phyloP scores from a whole-genome alignment of 352 stramenopile species.

The Globisporangium irregulare region DNA sequence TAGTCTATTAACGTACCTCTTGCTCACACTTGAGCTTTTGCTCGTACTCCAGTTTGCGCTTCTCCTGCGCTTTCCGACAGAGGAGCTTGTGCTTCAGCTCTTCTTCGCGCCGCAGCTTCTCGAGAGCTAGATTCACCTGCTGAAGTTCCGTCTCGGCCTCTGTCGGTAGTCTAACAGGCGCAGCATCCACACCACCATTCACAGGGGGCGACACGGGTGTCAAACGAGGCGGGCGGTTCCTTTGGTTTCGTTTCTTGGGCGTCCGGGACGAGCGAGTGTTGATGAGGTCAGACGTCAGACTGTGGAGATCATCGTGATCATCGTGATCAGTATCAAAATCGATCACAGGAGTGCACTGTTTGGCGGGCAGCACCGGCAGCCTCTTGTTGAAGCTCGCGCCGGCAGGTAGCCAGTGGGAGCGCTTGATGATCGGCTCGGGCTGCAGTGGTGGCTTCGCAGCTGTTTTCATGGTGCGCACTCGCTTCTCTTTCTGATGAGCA shows the following conservation, averaged over 20 bases:
- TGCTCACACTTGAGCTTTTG: conserved; percentile 29
- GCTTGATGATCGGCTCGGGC: conserved; percentile 30
- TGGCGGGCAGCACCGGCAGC: conserved; percentile 34
- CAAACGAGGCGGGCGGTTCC: conserved; percentile 38
- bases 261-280: conserved; percentile 23
- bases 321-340: conserved; percentile 5
- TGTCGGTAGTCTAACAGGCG: background rate
- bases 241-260: conserved; percentile 46
- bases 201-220: conserved; percentile 26
- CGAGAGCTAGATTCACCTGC: conserved; percentile 11
- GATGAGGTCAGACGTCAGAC: conserved; percentile 10
- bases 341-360: conserved; percentile 1
- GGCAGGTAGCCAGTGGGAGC: conserved; percentile 70
- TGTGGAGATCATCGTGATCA: conserved; percentile 7
- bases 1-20: conserved; percentile 23
- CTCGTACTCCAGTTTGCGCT: conserved; percentile 37
- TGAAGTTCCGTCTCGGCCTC: conserved; percentile 13
- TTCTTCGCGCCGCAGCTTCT: conserved; percentile 34
- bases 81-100: conserved; percentile 50
- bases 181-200: background rate
- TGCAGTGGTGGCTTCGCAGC: background rate
- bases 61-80: conserved; percentile 30
- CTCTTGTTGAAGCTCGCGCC: conserved; percentile 42
- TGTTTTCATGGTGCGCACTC: background rate
- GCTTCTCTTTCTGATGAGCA: background rate